A percentile compares a stretch with the other conserved stretches of the same genome.
Evolutionary conservation across 2,329 filamentous ascomycete species (phyloP).

Genomic region (Alternaria angustiovoidea): DNA sequence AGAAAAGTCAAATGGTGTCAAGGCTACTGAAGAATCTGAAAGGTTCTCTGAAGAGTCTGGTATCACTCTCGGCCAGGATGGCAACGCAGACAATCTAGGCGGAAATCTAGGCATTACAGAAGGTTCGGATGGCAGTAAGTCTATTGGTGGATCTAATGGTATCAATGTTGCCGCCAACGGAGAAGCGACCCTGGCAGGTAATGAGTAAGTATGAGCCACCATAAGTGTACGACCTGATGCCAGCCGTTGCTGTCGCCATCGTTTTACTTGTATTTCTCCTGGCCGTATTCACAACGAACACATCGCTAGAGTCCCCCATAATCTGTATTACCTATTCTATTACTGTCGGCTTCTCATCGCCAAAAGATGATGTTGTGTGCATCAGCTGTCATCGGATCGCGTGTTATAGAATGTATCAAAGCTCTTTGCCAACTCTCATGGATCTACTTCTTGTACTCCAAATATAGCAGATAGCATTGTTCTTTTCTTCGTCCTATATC

Average conservation of each 20-base stretch:
- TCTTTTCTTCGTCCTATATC: not conserved
- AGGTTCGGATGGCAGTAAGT: constrained; percentile 42
- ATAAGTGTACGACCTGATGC: not conserved
- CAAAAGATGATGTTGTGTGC: too few species aligned
- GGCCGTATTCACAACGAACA: too few species aligned
- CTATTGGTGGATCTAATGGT: constrained; percentile 41
- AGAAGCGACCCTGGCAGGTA: constrained; percentile 32
- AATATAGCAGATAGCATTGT: not conserved
- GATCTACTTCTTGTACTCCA: not conserved
- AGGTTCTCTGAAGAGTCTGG: constrained; percentile 40
- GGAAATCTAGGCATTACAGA: constrained; percentile 46
- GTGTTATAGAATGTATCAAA: too few species aligned
- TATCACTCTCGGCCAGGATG: constrained; percentile 34
- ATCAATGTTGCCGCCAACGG: constrained; percentile 43
- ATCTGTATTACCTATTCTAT: not conserved
- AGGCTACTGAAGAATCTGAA: constrained; percentile 43
- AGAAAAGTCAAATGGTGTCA: constrained; percentile 33
- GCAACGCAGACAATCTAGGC: constrained; percentile 40
- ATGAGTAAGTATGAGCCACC: constrained; percentile 13
- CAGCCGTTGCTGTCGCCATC: not conserved
- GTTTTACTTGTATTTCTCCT: not conserved
- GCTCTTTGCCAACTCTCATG: too few species aligned
- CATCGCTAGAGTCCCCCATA: not conserved
- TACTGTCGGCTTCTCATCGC: not conserved
- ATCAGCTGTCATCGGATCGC: too few species aligned